Conservation (phyloP, 2,329 filamentous ascomycete species). For the Achaetomium macrosporum region DNA sequence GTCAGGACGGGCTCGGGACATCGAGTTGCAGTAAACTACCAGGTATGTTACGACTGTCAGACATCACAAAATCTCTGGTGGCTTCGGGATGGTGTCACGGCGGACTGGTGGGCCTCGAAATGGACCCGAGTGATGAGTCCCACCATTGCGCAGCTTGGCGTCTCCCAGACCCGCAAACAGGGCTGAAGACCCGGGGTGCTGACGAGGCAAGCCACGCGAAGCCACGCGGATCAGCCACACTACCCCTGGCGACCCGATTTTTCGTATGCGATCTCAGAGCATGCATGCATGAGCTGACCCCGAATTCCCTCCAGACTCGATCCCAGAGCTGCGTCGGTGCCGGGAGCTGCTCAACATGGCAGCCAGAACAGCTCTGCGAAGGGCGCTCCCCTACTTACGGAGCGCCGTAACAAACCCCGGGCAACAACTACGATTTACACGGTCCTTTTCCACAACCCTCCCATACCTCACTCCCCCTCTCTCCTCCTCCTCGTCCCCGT, state of each 20-base stretch:
- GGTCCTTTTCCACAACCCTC: constrained; percentile 13
- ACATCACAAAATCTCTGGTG: too few relatives aligned
- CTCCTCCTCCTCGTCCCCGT: not conserved
- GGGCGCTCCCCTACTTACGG: constrained; percentile 14
- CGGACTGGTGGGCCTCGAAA: not conserved
- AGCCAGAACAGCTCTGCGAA: constrained; percentile 17
- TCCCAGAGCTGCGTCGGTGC: constrained; percentile 1
- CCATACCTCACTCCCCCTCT: constrained; percentile 4
- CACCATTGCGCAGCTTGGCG: not conserved
- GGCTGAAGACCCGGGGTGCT: constrained; percentile 9
- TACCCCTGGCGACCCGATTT: constrained; percentile 14
- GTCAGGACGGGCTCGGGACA: not conserved
- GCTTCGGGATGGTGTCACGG: not conserved
- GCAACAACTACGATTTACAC: constrained; percentile 9
- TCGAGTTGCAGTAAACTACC: constrained; percentile 4
- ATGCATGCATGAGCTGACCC: constrained; percentile 13
- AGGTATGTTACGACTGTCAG: not conserved
- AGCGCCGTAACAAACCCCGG: constrained; percentile 2
- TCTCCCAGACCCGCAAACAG: constrained; percentile 11
- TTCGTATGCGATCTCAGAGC: constrained; percentile 5
- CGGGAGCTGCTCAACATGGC: constrained; percentile 13
- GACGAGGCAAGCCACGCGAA: constrained; percentile 3
- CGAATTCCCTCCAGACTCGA: constrained; percentile 4
- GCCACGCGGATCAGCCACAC: constrained; percentile 4
- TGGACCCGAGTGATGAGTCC: not conserved